Base-by-base conservation (phyloP, 1,139 yeast genomes). In the Taiozyma sp. region DNA sequence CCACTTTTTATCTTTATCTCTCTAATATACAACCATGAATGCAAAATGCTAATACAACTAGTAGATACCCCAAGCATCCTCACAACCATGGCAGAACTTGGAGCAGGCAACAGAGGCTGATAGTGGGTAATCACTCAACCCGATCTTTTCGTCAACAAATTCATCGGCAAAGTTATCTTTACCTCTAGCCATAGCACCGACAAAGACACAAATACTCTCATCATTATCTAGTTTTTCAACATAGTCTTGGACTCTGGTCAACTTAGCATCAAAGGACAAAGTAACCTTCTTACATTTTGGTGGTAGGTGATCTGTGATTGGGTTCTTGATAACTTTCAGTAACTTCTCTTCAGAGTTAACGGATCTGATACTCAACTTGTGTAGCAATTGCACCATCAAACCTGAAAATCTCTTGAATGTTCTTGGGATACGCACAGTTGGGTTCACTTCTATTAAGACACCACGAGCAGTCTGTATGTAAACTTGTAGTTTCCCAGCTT, bases 141-240 rank as follows among this genome's bases (percentile, higher is more conserved):
- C 97, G 57, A 93, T 87, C 67, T 93, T 93, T 69, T 93, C 99
- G 68, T 93, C 99, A 45, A 91, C 96, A 65, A 69, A 91, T 69
- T 91, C 98, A 68, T 93, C 99, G 39, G 99, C 99, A 70, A 93
- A 93, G 61, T 83, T 90, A 70, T 93, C 99, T 67, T 87, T 87
- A 65, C 99, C 99, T 70, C 97, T 83, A 29, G 99, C 99, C 97
- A 93, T 93, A 48, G 99, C 97, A 66, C 99, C 99, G 46, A 93
- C 97, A 69, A 93, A 93, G 30, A 93, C 97, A 76, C 99, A 93
- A 61, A 93, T 85, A 66, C 97, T 88, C 71, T 93, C 97, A 65
- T 89, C 95, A 3, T 82, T 84, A 59, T 83, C 96, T 60, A 93
- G 74, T 50, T 85, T 85, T 42, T 74, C 72, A 44, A 91, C 93